Base-by-base conservation (phyloP, 345 rosid genomes). In the Gossypium raimondii region DNA sequence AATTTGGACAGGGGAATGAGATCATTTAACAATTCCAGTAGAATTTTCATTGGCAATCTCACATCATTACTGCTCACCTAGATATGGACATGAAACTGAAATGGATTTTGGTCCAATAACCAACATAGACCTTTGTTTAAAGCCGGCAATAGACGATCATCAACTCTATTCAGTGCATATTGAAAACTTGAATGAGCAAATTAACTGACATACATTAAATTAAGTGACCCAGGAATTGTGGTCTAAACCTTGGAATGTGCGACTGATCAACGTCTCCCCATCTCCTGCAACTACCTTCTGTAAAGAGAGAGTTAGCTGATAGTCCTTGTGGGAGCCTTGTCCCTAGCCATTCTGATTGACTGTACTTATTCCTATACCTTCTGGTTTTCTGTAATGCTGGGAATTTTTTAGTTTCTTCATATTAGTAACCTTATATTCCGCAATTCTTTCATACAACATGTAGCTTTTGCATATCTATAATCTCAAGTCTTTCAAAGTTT, bases 201-300 rank as follows among this genome's bases (percentile, higher is more conserved):
- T 66, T 67, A 20, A 20, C n/a, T 12, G 11, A 20, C 34, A 44
- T 44, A 6, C 70, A 44, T 20, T 45, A 11, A 43, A 10, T 64
- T 65, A 65, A 41, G 18, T 65, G 70, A 45, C 34, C 51, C 7
- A 5, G 0, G 71, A 45, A 22, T 45, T 12, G 38, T 45, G 53
- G 14, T 67, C 34, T 66, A 45, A 20, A 66, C 29, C 34, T 66
- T 66, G n/a, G 4, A 22, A 18, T 66, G 27, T 66, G 11, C 10
- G 29, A 65, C 10, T 65, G 27, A 65, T 64, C 68, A 65, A 45
- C 44, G 29, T 52, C 16, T 38, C 52, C 52, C 27, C 47, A 43
- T 65, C 29, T 65, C 51, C 24, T 65, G 52, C 52, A 44, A 44
- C 70, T 65, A 65, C 14, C 70, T 44, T 65, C 29, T 65, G 27